A percentile compares a stretch with the other conserved stretches of the same genome.
These are phyloP conservation scores for Spongispora temasekensis DNA, from an alignment of 1,284 basidiomycete species.

Conservation along the genomic window DNA sequence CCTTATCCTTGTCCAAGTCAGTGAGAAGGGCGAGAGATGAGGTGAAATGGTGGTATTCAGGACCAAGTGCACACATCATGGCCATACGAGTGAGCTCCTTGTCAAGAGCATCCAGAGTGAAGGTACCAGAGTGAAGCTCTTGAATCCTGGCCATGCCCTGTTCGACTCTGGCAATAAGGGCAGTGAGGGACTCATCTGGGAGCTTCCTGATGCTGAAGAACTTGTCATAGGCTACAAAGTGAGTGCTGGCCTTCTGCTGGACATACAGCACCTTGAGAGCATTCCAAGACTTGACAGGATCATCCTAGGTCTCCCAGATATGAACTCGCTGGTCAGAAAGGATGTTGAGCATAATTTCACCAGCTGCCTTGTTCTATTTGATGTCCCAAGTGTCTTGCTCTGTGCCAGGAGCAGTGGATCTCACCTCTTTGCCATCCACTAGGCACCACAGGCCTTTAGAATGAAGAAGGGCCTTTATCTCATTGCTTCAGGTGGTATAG, in stretches of 20 bases:
- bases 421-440: neutral
- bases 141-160: conserved; percentile 26
- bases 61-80: neutral
- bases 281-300: conserved; percentile 2
- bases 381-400: neutral
- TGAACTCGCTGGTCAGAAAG: conserved; percentile 2
- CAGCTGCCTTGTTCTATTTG: conserved; percentile 4
- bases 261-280: neutral
- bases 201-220: conserved; percentile 19
- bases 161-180: too few relatives aligned
- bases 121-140: conserved; percentile 13
- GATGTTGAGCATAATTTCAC: conserved; percentile 2
- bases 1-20: neutral
- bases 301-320: conserved; percentile 2
- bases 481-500: conserved; percentile 2
- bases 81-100: neutral
- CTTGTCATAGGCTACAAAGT: conserved; percentile 38
- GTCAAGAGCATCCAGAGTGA: neutral
- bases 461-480: conserved; percentile 3
- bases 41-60: neutral
- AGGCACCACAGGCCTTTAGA: conserved; percentile 8
- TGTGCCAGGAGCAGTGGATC: neutral
- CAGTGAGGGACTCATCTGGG: conserved; percentile 34
- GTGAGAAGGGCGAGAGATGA: neutral
- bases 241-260: conserved; percentile 3